These are phyloP conservation scores for Nicotiana tabacum DNA, from an alignment of 257 asterid genomes.

Conservation along the genomic window DNA sequence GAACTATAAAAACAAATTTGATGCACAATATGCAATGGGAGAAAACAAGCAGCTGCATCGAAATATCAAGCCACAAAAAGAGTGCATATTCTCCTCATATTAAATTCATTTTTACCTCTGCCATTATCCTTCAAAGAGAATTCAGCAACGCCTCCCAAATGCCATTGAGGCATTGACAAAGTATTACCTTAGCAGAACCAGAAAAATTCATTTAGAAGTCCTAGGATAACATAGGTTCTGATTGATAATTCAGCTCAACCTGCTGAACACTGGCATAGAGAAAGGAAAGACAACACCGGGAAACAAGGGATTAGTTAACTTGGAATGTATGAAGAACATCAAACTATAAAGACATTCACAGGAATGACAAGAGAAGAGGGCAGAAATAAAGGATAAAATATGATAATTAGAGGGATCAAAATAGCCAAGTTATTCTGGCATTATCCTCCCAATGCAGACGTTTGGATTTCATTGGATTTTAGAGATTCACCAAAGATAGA, in stretches of 20 bases:
- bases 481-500: not conserved
- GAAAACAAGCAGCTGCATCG: not conserved
- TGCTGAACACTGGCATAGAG: conserved; percentile 9
- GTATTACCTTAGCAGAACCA: not conserved
- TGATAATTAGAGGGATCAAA: not conserved
- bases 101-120: conserved; percentile 1
- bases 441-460: not conserved
- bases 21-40: not conserved
- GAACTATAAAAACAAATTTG: not conserved
- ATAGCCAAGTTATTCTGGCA: not conserved
- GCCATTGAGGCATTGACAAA: not conserved
- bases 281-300: not conserved
- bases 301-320: not conserved
- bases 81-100: not conserved
- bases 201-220: not conserved
- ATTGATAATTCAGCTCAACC: conserved; percentile 17
- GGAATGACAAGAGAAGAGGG: not conserved
- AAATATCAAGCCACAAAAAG: not conserved
- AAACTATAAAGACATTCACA: not conserved
- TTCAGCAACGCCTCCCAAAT: not conserved
- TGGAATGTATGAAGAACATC: not conserved
- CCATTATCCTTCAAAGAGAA: not conserved
- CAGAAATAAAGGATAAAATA: not conserved
- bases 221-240: conserved; percentile 8
- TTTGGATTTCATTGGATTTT: not conserved